Evolutionary conservation across 495 filamentous ascomycete species (phyloP).

Genomic region (Articulospora tetracladia): DNA sequence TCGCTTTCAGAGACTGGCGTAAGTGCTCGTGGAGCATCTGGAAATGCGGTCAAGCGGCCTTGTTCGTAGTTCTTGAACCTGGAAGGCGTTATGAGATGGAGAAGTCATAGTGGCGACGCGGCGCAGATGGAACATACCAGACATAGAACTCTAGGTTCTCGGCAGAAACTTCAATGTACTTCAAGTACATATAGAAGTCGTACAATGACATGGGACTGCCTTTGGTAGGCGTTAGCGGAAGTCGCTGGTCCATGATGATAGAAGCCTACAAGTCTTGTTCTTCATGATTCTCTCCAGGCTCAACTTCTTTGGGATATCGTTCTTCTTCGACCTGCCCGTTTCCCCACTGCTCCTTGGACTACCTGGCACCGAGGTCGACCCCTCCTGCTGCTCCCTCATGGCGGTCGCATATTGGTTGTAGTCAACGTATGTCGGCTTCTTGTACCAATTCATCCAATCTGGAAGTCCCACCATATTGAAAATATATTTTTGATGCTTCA

Average conservation of each 20-base stretch:
- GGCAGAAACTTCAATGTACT: conserved; percentile 68
- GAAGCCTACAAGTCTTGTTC: conserved; percentile 35
- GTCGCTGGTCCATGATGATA: neutral
- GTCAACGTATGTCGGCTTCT: conserved; percentile 40
- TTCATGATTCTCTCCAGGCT: conserved; percentile 35
- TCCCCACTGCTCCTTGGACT: conserved; percentile 24
- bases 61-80: conserved; percentile 41
- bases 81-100: neutral
- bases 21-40: conserved; percentile 18
- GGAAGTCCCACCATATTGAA: conserved; percentile 17
- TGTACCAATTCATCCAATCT: conserved; percentile 37
- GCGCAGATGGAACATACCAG: conserved; percentile 43
- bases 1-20: conserved; percentile 21
- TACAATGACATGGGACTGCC: conserved; percentile 57
- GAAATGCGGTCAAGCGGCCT: conserved; percentile 24
- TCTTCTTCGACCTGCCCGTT: conserved; percentile 18
- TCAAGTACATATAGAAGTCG: conserved; percentile 79
- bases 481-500: neutral
- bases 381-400: conserved; percentile 24
- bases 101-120: neutral
- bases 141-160: conserved; percentile 81
- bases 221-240: neutral
- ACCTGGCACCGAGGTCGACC: neutral
- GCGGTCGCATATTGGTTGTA: conserved; percentile 32
- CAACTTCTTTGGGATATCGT: conserved; percentile 32